phyloP scores from a whole-genome alignment of 768 basidiomycete genomes.

The Arthromyces matolae region DNA sequence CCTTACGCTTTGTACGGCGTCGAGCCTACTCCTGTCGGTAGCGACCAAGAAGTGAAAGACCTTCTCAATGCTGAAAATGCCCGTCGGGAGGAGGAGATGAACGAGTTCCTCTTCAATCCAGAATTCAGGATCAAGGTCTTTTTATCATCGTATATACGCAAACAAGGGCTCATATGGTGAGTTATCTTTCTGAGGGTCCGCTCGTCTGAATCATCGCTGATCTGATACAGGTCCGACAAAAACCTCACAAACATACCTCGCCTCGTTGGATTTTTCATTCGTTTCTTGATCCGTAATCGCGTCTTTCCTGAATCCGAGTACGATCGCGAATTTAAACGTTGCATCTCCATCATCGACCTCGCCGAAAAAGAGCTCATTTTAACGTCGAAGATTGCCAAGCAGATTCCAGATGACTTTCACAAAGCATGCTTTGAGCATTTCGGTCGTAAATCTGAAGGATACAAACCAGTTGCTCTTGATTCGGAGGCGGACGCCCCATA shows the following conservation, averaged over 20 bases:
- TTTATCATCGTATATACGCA: slow-evolving; percentile 64
- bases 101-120: slow-evolving; percentile 59
- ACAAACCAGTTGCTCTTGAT: slow-evolving; percentile 23
- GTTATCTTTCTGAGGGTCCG: too few relatives aligned
- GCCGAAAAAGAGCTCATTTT: slow-evolving; percentile 50
- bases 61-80: slow-evolving; percentile 35
- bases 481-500: slow-evolving; percentile 6
- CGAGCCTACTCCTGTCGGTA: slow-evolving; percentile 28
- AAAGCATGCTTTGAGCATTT: slow-evolving; percentile 46
- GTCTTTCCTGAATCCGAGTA: slow-evolving; percentile 46
- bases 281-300: slow-evolving; percentile 54
- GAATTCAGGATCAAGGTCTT: slow-evolving; percentile 58
- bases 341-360: slow-evolving; percentile 37
- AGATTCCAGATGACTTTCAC: slow-evolving; percentile 49
- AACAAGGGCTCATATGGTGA: slow-evolving; percentile 71
- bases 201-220: slow-evolving; percentile 2
- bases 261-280: slow-evolving; percentile 56
- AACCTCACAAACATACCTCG: slow-evolving; percentile 50
- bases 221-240: slow-evolving; percentile 36
- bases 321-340: slow-evolving; percentile 43
- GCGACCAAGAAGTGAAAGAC: slow-evolving; percentile 34
- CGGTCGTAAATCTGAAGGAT: slow-evolving; percentile 43
- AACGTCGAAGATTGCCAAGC: slow-evolving; percentile 42
- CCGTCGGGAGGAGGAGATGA: slow-evolving; percentile 40
- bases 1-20: slow-evolving; percentile 37